phyloP scores from a whole-genome alignment of 106 monocot species.

The Hemerocallis citrina region DNA sequence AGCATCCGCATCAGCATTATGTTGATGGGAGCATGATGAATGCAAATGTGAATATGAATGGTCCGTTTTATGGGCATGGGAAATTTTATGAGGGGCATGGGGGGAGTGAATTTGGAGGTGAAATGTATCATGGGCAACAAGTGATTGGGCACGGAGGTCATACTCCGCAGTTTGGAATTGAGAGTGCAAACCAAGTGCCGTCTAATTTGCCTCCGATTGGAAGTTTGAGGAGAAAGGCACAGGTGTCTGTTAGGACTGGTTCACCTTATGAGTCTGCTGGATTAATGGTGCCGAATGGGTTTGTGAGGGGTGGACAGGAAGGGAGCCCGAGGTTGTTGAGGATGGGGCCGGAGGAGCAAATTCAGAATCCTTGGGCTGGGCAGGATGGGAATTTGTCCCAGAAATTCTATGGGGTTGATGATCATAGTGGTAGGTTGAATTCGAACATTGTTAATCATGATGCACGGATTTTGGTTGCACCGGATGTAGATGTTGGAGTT shows the following conservation, averaged over 20 bases:
- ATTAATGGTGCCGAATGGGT: slow-evolving; percentile 21
- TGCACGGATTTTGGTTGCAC: not conserved
- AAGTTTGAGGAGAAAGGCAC: slow-evolving; percentile 28
- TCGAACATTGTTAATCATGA: slow-evolving; percentile 16
- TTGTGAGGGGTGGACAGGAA: slow-evolving; percentile 20
- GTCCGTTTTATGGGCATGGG: slow-evolving; percentile 17
- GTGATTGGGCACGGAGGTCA: slow-evolving; percentile 25
- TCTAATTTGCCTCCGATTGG: slow-evolving; percentile 42
- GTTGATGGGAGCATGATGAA: slow-evolving; percentile 27
- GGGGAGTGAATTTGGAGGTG: slow-evolving; percentile 22
- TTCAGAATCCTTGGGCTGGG: slow-evolving; percentile 25
- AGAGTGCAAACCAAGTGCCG: slow-evolving; percentile 35
- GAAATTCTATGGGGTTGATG: slow-evolving; percentile 16
- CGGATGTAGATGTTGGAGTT: slow-evolving; percentile 2
- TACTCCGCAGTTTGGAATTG: slow-evolving; percentile 34
- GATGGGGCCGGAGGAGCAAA: slow-evolving; percentile 29
- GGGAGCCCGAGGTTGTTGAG: slow-evolving; percentile 26
- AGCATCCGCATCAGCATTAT: slow-evolving; percentile 33
- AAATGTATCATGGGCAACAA: slow-evolving; percentile 30
- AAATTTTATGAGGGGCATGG: slow-evolving; percentile 31
- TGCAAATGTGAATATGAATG: too few relatives aligned
- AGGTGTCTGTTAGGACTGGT: slow-evolving; percentile 24
- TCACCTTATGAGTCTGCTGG: slow-evolving; percentile 32
- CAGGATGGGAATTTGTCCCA: slow-evolving; percentile 23
- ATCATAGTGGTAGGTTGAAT: slow-evolving; percentile 22